A percentile compares a stretch with the other conserved stretches of the same genome.
These are phyloP conservation scores for Podila horticola DNA, from an alignment of 192 early-diverging fungal species.

Conservation along the genomic window DNA sequence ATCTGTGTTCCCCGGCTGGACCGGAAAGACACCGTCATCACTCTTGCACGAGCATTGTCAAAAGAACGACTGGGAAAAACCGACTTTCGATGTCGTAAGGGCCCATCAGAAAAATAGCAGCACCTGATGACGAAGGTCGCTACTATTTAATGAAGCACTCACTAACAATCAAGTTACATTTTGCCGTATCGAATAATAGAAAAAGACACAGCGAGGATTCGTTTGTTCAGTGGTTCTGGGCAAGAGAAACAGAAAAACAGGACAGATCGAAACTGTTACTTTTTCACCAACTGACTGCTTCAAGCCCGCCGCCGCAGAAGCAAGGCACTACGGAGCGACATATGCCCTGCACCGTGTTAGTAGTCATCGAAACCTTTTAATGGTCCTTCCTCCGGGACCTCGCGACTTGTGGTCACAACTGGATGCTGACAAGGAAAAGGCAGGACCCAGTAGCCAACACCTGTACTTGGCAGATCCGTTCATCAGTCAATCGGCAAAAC, in stretches of 20 bases:
- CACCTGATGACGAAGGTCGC: no score
- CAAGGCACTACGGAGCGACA: constrained; percentile 78
- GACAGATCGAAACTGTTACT: constrained; percentile 58
- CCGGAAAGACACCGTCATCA: constrained; percentile 85
- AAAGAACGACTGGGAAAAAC: constrained; percentile 77
- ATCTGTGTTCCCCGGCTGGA: constrained; percentile 80
- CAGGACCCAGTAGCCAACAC: constrained; percentile 51
- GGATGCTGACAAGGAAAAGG: constrained; percentile 62
- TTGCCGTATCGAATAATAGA: constrained; percentile 10
- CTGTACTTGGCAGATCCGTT: constrained; percentile 87
- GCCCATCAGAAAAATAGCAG: background rate
- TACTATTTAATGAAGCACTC: constrained; percentile 5
- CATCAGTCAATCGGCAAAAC: constrained; percentile 61
- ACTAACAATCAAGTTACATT: constrained; percentile 7
- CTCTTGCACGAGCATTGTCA: constrained; percentile 85
- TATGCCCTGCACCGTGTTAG: constrained; percentile 82
- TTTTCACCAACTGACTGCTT: constrained; percentile 57
- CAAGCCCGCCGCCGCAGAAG: constrained; percentile 66
- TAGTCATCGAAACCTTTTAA: constrained; percentile 74
- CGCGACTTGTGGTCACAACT: constrained; percentile 78
- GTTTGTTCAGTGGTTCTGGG: constrained; percentile 60
- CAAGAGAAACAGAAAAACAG: constrained; percentile 69
- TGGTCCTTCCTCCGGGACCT: constrained; percentile 78
- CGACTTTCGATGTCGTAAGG: constrained; percentile 68
- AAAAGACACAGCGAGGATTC: constrained; percentile 44